A percentile compares a stretch with the other conserved stretches of the same genome.
phyloP scores from a whole-genome alignment of 1,139 yeast genomes.

The Yamadazyma oceani region DNA sequence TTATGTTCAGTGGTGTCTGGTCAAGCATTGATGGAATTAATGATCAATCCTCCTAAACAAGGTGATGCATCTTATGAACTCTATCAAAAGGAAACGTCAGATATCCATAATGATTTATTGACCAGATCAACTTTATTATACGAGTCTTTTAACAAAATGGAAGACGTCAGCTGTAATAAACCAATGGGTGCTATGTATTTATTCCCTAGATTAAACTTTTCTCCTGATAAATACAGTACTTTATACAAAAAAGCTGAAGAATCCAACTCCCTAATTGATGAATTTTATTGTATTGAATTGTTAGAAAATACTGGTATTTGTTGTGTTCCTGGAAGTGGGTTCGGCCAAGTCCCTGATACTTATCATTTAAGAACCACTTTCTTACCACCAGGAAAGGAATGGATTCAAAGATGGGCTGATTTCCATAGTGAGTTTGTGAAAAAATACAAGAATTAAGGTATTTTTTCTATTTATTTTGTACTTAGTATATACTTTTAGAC shows the following conservation, averaged over 20 bases:
- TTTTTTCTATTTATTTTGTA: no score
- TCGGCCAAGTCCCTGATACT: slow-evolving; percentile 88
- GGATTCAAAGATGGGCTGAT: slow-evolving; percentile 72
- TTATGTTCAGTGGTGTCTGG: slow-evolving; percentile 94
- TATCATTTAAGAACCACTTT: slow-evolving; percentile 94
- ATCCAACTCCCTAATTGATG: slow-evolving; percentile 67
- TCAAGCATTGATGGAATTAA: slow-evolving; percentile 86
- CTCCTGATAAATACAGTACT: slow-evolving; percentile 43
- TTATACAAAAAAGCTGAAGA: slow-evolving; percentile 63
- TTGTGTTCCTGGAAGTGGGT: slow-evolving; percentile 96
- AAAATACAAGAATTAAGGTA: slow-evolving; percentile 40
- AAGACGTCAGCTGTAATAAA: slow-evolving; percentile 77
- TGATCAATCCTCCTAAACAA: slow-evolving; percentile 84
- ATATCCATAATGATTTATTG: slow-evolving; percentile 62
- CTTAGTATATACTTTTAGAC: no score
- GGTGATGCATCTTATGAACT: slow-evolving; percentile 76
- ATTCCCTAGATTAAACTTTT: slow-evolving; percentile 75
- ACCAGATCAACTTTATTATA: slow-evolving; percentile 64
- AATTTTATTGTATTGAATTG: slow-evolving; percentile 79
- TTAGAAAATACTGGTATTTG: slow-evolving; percentile 93
- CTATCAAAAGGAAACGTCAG: slow-evolving; percentile 59
- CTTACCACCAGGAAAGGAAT: slow-evolving; percentile 90
- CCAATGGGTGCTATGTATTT: slow-evolving; percentile 98
- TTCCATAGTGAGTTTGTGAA: slow-evolving; percentile 75
- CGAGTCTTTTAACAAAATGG: slow-evolving; percentile 71